Conservation (phyloP, 768 basidiomycete species). For the Ramaria sp. region DNA sequence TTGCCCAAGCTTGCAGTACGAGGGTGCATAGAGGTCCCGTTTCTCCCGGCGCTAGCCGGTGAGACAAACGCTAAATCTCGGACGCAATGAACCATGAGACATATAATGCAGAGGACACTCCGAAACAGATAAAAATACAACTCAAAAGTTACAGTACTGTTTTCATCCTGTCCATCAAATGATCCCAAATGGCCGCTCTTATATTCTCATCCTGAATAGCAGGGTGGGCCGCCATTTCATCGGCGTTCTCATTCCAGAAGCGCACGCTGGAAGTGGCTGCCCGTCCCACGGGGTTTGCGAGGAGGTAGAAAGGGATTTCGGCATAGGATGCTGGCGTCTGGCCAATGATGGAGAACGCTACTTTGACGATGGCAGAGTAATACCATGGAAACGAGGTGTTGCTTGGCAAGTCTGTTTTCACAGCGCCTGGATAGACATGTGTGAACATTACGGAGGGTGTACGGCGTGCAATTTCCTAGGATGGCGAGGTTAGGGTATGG, state of each 20-base stretch:
- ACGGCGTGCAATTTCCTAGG: conserved; percentile 26
- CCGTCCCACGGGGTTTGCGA: background rate
- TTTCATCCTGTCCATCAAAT: background rate
- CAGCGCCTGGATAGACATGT: conserved; percentile 33
- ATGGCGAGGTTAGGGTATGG: too few relatives aligned
- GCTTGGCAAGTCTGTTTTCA: conserved; percentile 26
- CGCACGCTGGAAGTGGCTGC: background rate
- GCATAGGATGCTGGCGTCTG: background rate
- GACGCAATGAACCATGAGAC: background rate
- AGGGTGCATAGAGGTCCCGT: too few relatives aligned
- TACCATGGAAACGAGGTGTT: conserved; percentile 14
- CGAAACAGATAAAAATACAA: too few relatives aligned
- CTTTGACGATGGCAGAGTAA: background rate
- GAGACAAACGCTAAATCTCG: too few relatives aligned
- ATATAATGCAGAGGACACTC: background rate
- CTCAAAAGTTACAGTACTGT: too few relatives aligned
- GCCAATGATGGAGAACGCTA: background rate
- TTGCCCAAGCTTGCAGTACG: too few relatives aligned
- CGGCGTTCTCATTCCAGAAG: conserved; percentile 1
- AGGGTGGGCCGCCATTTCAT: background rate
- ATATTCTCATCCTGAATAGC: background rate
- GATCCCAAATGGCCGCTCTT: background rate
- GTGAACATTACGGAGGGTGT: conserved; percentile 34
- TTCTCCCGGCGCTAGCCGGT: too few relatives aligned
- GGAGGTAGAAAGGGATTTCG: conserved; percentile 6